Evolutionary conservation across 441 rosid genomes (phyloP), one percentile per base, ranked within the genome.

Genomic region (Populus trichocarpa): DNA sequence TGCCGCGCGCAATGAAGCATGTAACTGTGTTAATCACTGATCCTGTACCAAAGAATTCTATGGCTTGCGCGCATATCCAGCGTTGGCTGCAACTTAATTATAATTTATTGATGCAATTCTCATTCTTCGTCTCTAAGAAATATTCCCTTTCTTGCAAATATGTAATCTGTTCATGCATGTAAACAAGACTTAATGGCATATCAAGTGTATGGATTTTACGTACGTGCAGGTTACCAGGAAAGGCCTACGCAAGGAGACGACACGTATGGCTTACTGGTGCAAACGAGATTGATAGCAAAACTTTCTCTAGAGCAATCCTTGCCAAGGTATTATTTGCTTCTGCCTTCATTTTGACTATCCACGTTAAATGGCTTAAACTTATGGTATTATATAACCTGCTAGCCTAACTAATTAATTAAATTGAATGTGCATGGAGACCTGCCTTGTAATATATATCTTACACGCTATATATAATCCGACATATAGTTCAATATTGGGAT

Each of bases 251-350:
- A n/a, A 89, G 87, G 88, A 79, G 88, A 81, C 90, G 93, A 63
- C 96, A 94, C 72, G 90, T 87, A 69, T 96, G 99, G 99, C 93
- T 96, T 26, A 84, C 87, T 13, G 92, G 96, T 76, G 94, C 98
- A 35, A 92, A 89, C 70, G 97, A 94, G 70, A 91, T 89, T 36
- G 99, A 96, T 77, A 91, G 97, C 90, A 96, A 92, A 84, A 91
- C 88, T 9, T 94, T 94, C 74, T 83, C 94, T 16, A 87, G 99
- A 86, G 96, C 98, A 65, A 94, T 96, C 80, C 95, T 94, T 20
- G 99, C 99, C 67, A 94, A 93, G 98, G 99, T 96, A 82, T 63
- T 63, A 63, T 10, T 63, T 10, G 66, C 66, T 63, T 22, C 66
- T 10, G 66, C 28, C 66, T 63, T 63, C 66, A 63, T 63, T 63